phyloP scores from a whole-genome alignment of 495 filamentous ascomycete species.

The Penicillium cosmopolitanum region DNA sequence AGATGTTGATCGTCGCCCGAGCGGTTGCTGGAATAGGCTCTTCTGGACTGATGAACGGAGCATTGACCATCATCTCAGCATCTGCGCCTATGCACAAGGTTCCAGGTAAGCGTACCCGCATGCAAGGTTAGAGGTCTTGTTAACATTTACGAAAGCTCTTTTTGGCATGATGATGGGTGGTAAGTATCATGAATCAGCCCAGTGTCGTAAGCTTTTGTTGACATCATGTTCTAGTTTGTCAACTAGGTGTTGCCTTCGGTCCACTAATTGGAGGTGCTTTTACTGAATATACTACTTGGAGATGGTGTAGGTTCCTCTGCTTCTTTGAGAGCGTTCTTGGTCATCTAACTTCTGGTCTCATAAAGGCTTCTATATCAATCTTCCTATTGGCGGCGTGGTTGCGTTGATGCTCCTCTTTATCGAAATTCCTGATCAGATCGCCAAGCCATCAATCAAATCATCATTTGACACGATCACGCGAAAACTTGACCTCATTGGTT shows the following conservation, averaged over 20 bases:
- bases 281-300: conserved; percentile 56
- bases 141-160: conserved; percentile 26
- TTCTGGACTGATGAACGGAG: conserved; percentile 54
- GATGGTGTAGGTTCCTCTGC: conserved; percentile 54
- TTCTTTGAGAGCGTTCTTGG: conserved; percentile 9
- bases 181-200: conserved; percentile 27
- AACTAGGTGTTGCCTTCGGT: conserved; percentile 46
- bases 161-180: conserved; percentile 41
- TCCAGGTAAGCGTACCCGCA: conserved; percentile 30
- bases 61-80: conserved; percentile 53
- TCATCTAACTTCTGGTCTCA: conserved; percentile 2
- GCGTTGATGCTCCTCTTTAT: conserved; percentile 50
- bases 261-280: conserved; percentile 63
- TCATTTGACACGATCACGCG: conserved; percentile 29
- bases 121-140: conserved; percentile 9
- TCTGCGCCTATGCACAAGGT: conserved; percentile 49
- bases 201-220: conserved; percentile 3
- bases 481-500: conserved; percentile 50
- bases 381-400: conserved; percentile 59
- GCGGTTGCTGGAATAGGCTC: conserved; percentile 47
- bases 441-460: conserved; percentile 43
- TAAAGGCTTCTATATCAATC: conserved; percentile 67
- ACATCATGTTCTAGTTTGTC: conserved; percentile 26
- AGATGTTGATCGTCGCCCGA: conserved; percentile 49
- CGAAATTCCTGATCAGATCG: conserved; percentile 48